A percentile compares a stretch with the other conserved stretches of the same genome.
Conservation (phyloP, 495 filamentous ascomycete genomes). For the Neurospora sp. region DNA sequence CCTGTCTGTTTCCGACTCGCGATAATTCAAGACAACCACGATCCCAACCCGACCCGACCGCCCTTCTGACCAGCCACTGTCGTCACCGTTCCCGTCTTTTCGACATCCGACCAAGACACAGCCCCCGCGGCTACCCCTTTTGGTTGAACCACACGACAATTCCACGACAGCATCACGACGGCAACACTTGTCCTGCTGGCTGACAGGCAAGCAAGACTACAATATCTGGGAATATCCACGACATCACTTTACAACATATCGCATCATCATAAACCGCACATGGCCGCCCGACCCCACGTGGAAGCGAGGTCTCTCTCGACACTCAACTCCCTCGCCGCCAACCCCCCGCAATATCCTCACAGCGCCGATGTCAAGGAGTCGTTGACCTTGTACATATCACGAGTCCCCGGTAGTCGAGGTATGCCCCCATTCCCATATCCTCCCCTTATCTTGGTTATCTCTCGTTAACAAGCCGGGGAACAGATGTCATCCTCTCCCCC, state of each 20-base stretch:
- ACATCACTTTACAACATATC: background rate
- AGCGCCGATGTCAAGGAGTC: slow-evolving; percentile 58
- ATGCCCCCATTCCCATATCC: slow-evolving; percentile 16
- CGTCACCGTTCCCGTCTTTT: background rate
- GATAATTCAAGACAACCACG: background rate
- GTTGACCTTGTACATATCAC: slow-evolving; percentile 77
- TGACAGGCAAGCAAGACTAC: background rate
- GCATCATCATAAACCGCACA: background rate
- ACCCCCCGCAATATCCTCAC: slow-evolving; percentile 73
- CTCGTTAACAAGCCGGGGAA: slow-evolving; percentile 4
- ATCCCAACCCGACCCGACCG: background rate
- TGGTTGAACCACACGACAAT: background rate
- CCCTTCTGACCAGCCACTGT: background rate
- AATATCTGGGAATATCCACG: background rate
- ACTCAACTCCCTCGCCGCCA: slow-evolving; percentile 69
- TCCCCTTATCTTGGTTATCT: background rate
- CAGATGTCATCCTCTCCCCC: slow-evolving; percentile 91
- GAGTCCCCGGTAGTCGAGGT: slow-evolving; percentile 88
- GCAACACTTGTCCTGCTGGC: background rate
- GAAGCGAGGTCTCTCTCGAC: slow-evolving; percentile 77
- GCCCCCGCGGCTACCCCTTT: background rate
- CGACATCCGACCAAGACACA: background rate
- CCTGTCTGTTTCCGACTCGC: background rate
- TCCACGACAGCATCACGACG: background rate
- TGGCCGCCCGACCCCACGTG: slow-evolving; percentile 32